Percentiles rank a stretch among this genome's conserved stretches.
Evolutionary conservation across 768 basidiomycete species (phyloP).

Genomic region (Agaricus blazei): DNA sequence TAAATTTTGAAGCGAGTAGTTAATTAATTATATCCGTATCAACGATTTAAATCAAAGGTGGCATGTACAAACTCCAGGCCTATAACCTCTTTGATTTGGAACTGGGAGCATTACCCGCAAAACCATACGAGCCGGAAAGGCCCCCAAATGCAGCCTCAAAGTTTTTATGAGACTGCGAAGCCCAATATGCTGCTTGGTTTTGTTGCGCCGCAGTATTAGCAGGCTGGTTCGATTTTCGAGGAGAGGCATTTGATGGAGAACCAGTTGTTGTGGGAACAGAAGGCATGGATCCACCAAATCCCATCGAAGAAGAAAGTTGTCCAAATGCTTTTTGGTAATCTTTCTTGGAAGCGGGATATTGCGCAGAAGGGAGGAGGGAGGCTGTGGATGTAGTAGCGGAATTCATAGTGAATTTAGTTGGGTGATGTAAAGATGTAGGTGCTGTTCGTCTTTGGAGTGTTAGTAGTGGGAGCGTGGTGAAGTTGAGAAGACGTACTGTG

Average conservation of each 20-base stretch:
- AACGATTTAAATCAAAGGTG: not conserved
- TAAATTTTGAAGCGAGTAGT: too few species aligned
- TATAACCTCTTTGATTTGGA: slow-evolving; percentile 1
- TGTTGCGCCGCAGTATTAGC: slow-evolving; percentile 1
- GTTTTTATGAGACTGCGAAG: slow-evolving; percentile 9
- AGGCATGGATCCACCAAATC: not conserved
- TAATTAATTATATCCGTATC: not conserved
- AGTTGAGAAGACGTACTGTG: not conserved
- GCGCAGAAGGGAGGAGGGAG: not conserved
- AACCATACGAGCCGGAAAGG: slow-evolving; percentile 2
- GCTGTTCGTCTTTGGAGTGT: not conserved
- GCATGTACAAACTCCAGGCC: too few species aligned
- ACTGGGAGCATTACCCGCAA: slow-evolving; percentile 5
- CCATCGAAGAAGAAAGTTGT: slow-evolving; percentile 6
- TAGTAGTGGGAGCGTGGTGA: not conserved
- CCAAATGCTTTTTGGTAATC: slow-evolving; percentile 5
- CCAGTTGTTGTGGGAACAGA: not conserved
- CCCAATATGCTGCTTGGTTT: slow-evolving; percentile 6
- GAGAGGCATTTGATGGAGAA: not conserved
- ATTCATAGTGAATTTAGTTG: not conserved
- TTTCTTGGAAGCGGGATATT: not conserved
- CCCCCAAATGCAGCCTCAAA: slow-evolving; percentile 8
- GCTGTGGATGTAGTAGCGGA: slow-evolving; percentile 1
- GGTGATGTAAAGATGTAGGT: not conserved
- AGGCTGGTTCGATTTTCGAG: not conserved